Conservation (phyloP, 192 early-diverging fungal genomes). For the Coemansia sp. region DNA sequence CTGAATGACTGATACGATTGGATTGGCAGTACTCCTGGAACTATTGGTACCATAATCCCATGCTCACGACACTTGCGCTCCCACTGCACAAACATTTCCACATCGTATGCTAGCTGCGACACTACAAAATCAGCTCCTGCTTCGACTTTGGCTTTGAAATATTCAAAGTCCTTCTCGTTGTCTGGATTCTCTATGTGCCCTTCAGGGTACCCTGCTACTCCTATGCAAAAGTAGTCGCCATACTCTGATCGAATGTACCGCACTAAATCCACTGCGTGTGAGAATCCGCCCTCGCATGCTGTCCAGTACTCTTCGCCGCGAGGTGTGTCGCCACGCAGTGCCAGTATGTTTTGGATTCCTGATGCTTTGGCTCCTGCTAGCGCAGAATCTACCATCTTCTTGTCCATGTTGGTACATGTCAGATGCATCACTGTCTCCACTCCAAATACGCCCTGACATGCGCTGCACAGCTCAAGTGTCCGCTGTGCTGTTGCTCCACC, state of each 20-base stretch:
- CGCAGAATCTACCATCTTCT: slow-evolving; percentile 79
- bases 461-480: slow-evolving; percentile 83
- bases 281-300: slow-evolving; percentile 67
- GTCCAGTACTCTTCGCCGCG: slow-evolving; percentile 78
- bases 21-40: slow-evolving; percentile 94
- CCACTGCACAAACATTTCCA: slow-evolving; percentile 76
- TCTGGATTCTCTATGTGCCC: slow-evolving; percentile 63
- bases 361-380: slow-evolving; percentile 77
- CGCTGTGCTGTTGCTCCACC: slow-evolving; percentile 86
- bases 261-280: slow-evolving; percentile 84
- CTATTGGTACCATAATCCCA: slow-evolving; percentile 77
- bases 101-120: slow-evolving; percentile 94
- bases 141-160: slow-evolving; percentile 83
- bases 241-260: slow-evolving; percentile 82
- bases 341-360: slow-evolving; percentile 92
- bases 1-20: slow-evolving; percentile 90
- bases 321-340: slow-evolving; percentile 93
- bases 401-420: slow-evolving; percentile 98
- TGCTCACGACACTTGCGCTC: slow-evolving; percentile 64
- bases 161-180: slow-evolving; percentile 64
- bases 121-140: slow-evolving; percentile 94
- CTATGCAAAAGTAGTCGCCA: slow-evolving; percentile 93
- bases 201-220: slow-evolving; percentile 92
- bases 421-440: slow-evolving; percentile 94
- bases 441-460: slow-evolving; percentile 87